Evolutionary conservation across 176 grass and related monocot genomes (phyloP), one percentile per base, ranked within the genome.

Genomic region (Dendrocalamus sinicus): DNA sequence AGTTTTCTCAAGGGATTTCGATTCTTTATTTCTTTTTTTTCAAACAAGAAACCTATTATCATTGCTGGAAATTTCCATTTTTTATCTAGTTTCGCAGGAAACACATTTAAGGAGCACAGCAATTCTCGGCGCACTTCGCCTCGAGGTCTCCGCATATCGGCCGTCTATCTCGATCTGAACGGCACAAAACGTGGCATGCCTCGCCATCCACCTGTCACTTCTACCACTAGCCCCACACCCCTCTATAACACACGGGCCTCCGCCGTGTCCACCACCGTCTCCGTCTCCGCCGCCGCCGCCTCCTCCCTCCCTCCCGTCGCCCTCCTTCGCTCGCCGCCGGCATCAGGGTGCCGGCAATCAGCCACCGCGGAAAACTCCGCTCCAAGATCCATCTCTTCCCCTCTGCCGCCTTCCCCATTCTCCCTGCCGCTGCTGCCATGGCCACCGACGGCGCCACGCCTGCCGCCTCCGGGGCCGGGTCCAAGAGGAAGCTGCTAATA

Each of bases 81-180:
- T 47, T 47, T 12, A 12, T 12, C 46, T 45, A 12, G 11, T 47
- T 47, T 47, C 11, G 45, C 10, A 4, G 11, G 46, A 12, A 47
- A 12, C 46, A 47, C 46, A 12, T 47, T 12, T 12, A 11, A 12
- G 11, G 46, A 47, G 46, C 46, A 4, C 11, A 47, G 3, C 46
- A 12, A 26, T 0, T 72, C 13, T 0, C 20, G 63, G 63, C 28
- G 17, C 16, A 37, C 6, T 60, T 72, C 57, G 39, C n/a, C 54
- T 72, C 6, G 53, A 20, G 70, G 26, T 19, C 80, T 73, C 17
- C 69, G 24, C 70, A 63, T 20, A 8, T 20, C 8, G 44, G 73
- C 88, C 88, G 93, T 91, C 79, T 44, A 93, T 92, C 88, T 67
- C 17, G 58, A 92, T 91, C 80, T 95, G 70, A 52, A 89, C 90